Base-by-base conservation (phyloP, 2,329 filamentous ascomycete species). In the Aspergillus tamarii region DNA sequence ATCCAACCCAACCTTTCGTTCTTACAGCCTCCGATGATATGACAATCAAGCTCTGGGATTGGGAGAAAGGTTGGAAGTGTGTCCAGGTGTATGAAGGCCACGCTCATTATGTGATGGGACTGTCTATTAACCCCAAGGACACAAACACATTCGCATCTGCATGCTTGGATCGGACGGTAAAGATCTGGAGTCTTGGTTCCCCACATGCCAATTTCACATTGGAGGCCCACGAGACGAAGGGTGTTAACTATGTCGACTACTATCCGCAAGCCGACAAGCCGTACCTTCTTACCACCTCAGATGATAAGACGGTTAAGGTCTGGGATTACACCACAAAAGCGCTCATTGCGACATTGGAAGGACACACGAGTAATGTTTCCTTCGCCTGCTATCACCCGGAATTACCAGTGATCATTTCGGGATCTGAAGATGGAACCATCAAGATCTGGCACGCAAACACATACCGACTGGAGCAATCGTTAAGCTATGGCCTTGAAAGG, bases 291-390 rank as follows among this genome's bases (percentile, higher is more conserved):
- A 99, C 95, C 28, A 97, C 94, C 16, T 97, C 93, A 9, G 95
- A 99, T 77, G 95, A 98, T 80, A 89, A 92, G 73, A 98, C 94
- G 0, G 93, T 98, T 72, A 98, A 98, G 84, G 88, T 99, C 61
- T 99, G 95, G 94, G 95, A 99, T 77, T 98, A 99, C 84, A 98
- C 94, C 14, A 98, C 94, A 56, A 99, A 99, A 82, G 95, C 93
- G 14, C 84, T 98, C 69, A 97, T 98, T 76, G 95, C 95, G 34
- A 98, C 94, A 3, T 85, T 99, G 55, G 95, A 99, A 79, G 95
- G 95, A 32, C 95, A 99, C 79, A 96, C 93, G 34, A 97, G 94
- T 80, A 99, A 99, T 74, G 95, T 99, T 55, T 97, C 94, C 3
- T 99, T 98, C 75, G 95, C 95, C 57, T 96, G 94, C 80, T 99